phyloP scores from a whole-genome alignment of 2,329 filamentous ascomycete species.

The Knufia petricola region DNA sequence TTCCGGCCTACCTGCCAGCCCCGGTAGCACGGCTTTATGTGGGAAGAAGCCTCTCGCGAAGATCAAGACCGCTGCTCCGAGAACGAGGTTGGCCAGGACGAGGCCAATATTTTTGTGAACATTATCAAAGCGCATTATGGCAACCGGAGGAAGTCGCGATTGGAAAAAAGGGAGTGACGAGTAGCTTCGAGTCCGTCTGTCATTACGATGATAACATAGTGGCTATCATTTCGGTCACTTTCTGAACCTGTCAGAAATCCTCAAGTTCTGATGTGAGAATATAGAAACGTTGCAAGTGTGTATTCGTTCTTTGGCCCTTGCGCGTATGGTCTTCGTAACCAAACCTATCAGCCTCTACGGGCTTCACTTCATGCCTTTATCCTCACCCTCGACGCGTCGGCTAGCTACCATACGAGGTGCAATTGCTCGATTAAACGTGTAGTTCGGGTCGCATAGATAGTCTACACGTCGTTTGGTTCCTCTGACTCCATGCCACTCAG shows the following conservation, averaged over 20 bases:
- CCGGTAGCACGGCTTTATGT: constrained; percentile 87
- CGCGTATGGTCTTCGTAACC: too few species aligned
- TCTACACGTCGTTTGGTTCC: background rate
- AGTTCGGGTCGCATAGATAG: background rate
- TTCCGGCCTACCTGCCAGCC: constrained; percentile 54
- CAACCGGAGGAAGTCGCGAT: background rate
- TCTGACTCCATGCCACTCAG: too few species aligned
- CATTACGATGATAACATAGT: background rate
- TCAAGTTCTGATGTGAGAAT: too few species aligned
- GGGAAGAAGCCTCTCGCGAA: constrained; percentile 93
- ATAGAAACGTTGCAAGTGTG: too few species aligned
- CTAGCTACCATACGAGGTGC: too few species aligned
- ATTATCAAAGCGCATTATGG: background rate
- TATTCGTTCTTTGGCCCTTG: too few species aligned
- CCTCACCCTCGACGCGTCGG: too few species aligned
- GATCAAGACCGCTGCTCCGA: constrained; percentile 41
- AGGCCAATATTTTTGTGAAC: background rate
- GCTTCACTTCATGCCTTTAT: too few species aligned
- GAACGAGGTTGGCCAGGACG: constrained; percentile 17
- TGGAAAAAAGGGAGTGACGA: background rate
- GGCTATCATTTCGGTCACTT: too few species aligned
- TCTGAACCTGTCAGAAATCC: too few species aligned
- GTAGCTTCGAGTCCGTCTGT: background rate
- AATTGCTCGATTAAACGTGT: too few species aligned
- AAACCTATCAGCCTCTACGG: too few species aligned